Evolutionary conservation across 371 early-diverging fungal species (phyloP).

Genomic region (Mucor indicus): DNA sequence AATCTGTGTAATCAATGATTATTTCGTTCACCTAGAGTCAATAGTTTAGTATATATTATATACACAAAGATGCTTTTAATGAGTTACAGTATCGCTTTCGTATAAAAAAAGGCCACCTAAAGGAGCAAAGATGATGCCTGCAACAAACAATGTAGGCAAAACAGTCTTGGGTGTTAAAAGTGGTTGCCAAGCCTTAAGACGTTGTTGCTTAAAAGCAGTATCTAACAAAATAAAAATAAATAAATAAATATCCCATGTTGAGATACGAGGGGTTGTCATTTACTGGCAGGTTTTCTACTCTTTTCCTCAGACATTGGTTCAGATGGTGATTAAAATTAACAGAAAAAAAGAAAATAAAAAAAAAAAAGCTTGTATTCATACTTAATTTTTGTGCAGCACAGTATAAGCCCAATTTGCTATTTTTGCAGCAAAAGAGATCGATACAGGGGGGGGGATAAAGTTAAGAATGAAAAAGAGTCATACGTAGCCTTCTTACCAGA

Average conservation of each 20-base stretch:
- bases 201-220: conserved; percentile 91
- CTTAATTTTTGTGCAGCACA: too few species aligned
- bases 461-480: too few species aligned
- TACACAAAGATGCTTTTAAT: background rate
- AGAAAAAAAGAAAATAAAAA: conserved; percentile 4
- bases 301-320: conserved; percentile 37
- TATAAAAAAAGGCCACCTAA: conserved; percentile 73
- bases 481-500: too few species aligned
- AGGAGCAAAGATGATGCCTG: conserved; percentile 84
- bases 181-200: conserved; percentile 92
- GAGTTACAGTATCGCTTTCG: conserved; percentile 50
- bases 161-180: conserved; percentile 88
- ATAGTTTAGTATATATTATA: too few species aligned
- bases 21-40: conserved; percentile 67
- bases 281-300: conserved; percentile 49
- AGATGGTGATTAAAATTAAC: background rate
- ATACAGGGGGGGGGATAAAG: too few species aligned
- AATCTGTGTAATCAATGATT: conserved; percentile 81
- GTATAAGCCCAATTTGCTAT: too few species aligned
- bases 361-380: background rate
- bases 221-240: conserved; percentile 32
- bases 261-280: background rate
- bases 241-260: background rate
- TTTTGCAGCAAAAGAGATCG: too few species aligned
- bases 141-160: conserved; percentile 79